These are phyloP conservation scores for Peronospora farinosa DNA, from an alignment of 352 stramenopile species.

Conservation along the genomic window DNA sequence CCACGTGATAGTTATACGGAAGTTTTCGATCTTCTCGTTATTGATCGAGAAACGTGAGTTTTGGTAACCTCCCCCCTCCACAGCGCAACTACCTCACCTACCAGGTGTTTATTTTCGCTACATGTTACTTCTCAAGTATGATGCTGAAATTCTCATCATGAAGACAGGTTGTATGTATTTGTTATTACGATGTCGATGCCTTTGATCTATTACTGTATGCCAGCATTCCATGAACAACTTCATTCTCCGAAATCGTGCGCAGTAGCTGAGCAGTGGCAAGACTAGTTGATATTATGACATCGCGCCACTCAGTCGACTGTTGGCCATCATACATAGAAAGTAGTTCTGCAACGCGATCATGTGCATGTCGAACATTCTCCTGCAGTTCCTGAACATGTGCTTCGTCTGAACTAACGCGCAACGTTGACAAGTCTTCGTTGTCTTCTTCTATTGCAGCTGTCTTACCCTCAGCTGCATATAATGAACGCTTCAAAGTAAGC, in stretches of 20 bases:
- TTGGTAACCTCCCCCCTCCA: no score
- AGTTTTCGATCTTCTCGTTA: no score
- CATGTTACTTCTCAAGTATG: neutral
- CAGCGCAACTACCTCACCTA: no score
- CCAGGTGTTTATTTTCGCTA: neutral
- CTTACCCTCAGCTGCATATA: slow-evolving; percentile 13
- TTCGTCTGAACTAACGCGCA: neutral
- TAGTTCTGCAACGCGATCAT: slow-evolving; percentile 6
- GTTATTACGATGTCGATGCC: no score
- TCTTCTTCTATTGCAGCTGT: neutral
- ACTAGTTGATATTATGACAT: slow-evolving; percentile 12
- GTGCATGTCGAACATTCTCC: slow-evolving; percentile 8
- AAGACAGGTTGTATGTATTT: no score
- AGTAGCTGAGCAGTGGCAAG: slow-evolving; percentile 12
- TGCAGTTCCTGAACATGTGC: slow-evolving; percentile 6
- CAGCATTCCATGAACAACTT: neutral
- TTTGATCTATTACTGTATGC: neutral
- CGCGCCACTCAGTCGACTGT: slow-evolving; percentile 8
- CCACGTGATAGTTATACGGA: no score
- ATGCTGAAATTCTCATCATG: no score
- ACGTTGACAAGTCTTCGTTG: neutral
- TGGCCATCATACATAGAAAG: slow-evolving; percentile 9
- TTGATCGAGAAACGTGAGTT: no score
- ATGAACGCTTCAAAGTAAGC: slow-evolving; percentile 39
- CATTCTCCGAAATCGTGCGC: slow-evolving; percentile 12